Conservation (phyloP, 1,284 basidiomycete species). For the Marasmius fiardii region DNA sequence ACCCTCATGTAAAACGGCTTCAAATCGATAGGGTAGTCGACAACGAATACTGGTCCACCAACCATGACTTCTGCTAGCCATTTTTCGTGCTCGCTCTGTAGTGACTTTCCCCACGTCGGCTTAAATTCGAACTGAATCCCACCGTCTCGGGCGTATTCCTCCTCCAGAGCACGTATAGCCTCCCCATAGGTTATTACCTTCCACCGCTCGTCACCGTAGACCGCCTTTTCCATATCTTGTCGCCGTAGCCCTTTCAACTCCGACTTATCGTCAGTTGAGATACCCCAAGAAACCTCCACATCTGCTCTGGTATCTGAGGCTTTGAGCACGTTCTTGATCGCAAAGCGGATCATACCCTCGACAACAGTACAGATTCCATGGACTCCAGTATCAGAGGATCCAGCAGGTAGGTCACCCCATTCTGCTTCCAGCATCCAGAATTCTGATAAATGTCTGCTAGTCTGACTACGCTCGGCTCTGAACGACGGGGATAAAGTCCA, state of each 20-base stretch:
- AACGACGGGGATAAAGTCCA: slow-evolving; percentile 94
- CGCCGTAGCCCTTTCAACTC: slow-evolving; percentile 17
- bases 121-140: slow-evolving; percentile 44
- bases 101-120: slow-evolving; percentile 67
- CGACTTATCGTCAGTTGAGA: slow-evolving; percentile 25
- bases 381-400: slow-evolving; percentile 25
- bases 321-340: slow-evolving; percentile 28
- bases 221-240: slow-evolving; percentile 29
- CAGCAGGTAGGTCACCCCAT: slow-evolving; percentile 54
- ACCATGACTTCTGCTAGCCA: slow-evolving; percentile 76
- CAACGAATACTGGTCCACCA: slow-evolving; percentile 84
- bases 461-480: slow-evolving; percentile 87
- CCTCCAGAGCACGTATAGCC: slow-evolving; percentile 62
- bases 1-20: slow-evolving; percentile 98
- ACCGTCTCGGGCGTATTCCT: slow-evolving; percentile 23
- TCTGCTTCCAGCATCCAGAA: slow-evolving; percentile 99
- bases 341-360: slow-evolving; percentile 60
- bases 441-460: slow-evolving; percentile 91
- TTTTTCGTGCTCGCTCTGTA: slow-evolving; percentile 91
- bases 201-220: slow-evolving; percentile 45
- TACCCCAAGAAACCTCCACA: slow-evolving; percentile 30
- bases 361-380: slow-evolving; percentile 67
- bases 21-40: slow-evolving; percentile 76
- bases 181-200: slow-evolving; percentile 78
- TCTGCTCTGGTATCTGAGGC: slow-evolving; percentile 26